Conservation (phyloP, 2,329 filamentous ascomycete genomes). For the Ophiocordyceps camponoti-floridani region DNA sequence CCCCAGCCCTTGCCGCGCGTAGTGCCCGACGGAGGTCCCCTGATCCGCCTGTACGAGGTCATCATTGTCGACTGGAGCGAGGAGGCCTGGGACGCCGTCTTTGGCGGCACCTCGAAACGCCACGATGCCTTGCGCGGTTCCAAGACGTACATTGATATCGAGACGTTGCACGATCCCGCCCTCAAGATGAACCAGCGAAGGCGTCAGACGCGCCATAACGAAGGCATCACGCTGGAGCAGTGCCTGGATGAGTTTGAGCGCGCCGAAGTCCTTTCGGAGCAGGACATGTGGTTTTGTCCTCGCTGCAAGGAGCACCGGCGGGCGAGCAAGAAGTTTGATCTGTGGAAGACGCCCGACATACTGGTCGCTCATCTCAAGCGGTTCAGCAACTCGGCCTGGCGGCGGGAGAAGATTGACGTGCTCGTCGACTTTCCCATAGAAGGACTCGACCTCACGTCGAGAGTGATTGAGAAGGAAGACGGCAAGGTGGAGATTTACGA, state of each 20-base stretch:
- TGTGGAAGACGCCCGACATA: slow-evolving; percentile 94
- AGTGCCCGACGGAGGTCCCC: slow-evolving; percentile 32
- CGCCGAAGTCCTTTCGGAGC: slow-evolving; percentile 81
- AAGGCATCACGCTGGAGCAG: slow-evolving; percentile 71
- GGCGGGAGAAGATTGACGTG: slow-evolving; percentile 82
- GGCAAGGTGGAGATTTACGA: slow-evolving; percentile 80
- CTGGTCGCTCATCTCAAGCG: slow-evolving; percentile 89
- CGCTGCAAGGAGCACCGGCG: slow-evolving; percentile 85
- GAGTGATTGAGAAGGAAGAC: slow-evolving; percentile 63
- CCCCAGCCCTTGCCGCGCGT: slow-evolving; percentile 19
- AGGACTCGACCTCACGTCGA: slow-evolving; percentile 62
- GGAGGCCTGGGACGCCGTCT: slow-evolving; percentile 53
- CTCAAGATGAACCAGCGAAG: slow-evolving; percentile 44
- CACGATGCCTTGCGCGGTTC: slow-evolving; percentile 34
- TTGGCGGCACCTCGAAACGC: slow-evolving; percentile 25
- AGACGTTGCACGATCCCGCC: slow-evolving; percentile 41
- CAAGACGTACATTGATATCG: slow-evolving; percentile 34
- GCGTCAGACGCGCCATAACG: slow-evolving; percentile 33
- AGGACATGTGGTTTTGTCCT: slow-evolving; percentile 95
- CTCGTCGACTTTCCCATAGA: slow-evolving; percentile 83
- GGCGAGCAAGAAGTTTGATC: slow-evolving; percentile 88
- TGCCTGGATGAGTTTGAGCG: slow-evolving; percentile 91
- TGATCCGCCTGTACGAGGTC: slow-evolving; percentile 67
- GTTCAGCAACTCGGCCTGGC: slow-evolving; percentile 69
- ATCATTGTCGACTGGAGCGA: slow-evolving; percentile 76